phyloP scores from a whole-genome alignment of 352 stramenopile species.

The Globisporangium iwayamae region DNA sequence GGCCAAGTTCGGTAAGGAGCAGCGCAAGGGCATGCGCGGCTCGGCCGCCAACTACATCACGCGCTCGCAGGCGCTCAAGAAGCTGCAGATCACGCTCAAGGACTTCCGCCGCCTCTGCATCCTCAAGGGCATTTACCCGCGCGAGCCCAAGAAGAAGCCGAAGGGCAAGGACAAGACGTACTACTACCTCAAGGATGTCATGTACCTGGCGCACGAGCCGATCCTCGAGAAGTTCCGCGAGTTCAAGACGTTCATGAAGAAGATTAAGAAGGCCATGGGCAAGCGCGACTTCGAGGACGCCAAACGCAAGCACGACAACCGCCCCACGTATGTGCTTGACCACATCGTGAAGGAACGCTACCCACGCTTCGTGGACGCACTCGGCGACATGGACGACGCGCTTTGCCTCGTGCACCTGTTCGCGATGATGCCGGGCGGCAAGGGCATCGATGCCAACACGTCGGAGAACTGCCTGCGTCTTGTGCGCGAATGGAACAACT shows the following conservation, averaged over 20 bases:
- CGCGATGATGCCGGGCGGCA: constrained; percentile 91
- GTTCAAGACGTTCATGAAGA: constrained; percentile 99
- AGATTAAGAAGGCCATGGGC: constrained; percentile 86
- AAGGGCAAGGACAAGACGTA: constrained; percentile 97
- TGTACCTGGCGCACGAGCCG: constrained; percentile 97
- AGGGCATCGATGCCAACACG: constrained; percentile 82
- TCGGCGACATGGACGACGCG: constrained; percentile 98
- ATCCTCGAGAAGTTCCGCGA: constrained; percentile 98
- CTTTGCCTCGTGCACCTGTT: constrained; percentile 98
- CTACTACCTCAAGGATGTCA: constrained; percentile 99
- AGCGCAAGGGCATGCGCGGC: constrained; percentile 77
- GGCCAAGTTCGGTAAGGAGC: constrained; percentile 84
- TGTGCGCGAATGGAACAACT: constrained; percentile 95
- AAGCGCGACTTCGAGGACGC: constrained; percentile 83
- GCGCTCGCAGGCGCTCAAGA: constrained; percentile 92
- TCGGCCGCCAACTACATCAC: constrained; percentile 95
- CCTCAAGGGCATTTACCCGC: constrained; percentile 99
- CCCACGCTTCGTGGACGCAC: constrained; percentile 95
- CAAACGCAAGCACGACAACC: constrained; percentile 80
- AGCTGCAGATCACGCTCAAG: constrained; percentile 95
- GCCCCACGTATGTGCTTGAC: constrained; percentile 94
- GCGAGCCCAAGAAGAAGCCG: constrained; percentile 94
- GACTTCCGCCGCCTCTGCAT: constrained; percentile 99
- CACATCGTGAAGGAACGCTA: constrained; percentile 99
- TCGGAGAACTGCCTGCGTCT: constrained; percentile 92